Evolutionary conservation across 2,329 filamentous ascomycete species (phyloP), one percentile per base, ranked within the genome.

Genomic region (Penicillium nordicum): DNA sequence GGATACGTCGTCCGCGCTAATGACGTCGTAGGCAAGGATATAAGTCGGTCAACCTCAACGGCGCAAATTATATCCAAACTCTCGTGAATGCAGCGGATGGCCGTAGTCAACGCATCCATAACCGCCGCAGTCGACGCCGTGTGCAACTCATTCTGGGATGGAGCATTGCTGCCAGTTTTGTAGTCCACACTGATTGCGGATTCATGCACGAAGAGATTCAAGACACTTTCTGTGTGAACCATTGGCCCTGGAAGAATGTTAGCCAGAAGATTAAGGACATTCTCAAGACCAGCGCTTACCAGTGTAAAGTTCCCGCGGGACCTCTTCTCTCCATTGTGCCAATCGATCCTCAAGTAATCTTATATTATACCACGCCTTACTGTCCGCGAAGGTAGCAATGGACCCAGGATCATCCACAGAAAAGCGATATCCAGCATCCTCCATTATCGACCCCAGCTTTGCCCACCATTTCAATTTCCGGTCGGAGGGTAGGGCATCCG

Each of bases 141-240:
- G 36, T 63, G 59, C 50, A 70, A 61, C 4, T 61, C 61, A 42
- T 69, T 52, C 55, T 68, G 58, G 27, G 55, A 21, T 5, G 59
- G 38, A 8, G 60, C 63, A 4, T 55, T 45, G 14, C 60, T 80
- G 8, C 84, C 79, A 2, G 79, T 78, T 21, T 36, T 58, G 12
- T 59, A 81, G 50, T 89, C 85, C 9, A 83, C 78, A 61, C 90
- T 86, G 60, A 92, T 82, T 3, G 84, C 85, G 52, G 89, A 84
- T 71, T 92, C 89, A 69, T 92, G 87, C 77, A 92, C 86, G 68
- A 89, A 91, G 3, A 92, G 76, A 59, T 81, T 87, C 36, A 90
- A 70, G 2, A 88, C 81, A 60, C 86, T 78, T 62, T 89, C 85
- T 58, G 83, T 82, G 62, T 91, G 80, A 18, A 77, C 75, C 44